phyloP scores from a whole-genome alignment of 176 grass and related monocot species.

The Panicum miliaceum region DNA sequence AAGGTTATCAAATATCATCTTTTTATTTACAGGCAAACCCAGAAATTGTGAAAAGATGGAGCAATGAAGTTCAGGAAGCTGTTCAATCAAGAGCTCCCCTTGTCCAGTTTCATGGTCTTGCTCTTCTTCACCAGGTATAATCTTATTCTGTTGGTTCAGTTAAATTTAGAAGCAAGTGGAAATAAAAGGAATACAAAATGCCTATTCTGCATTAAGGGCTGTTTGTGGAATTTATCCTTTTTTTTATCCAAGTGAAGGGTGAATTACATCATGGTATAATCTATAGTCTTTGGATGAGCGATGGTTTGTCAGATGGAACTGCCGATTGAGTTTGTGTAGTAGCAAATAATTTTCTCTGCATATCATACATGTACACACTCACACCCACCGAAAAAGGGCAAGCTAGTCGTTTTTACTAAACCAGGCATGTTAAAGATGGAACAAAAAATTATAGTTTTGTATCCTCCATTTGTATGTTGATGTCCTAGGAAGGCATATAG shows the following conservation, averaged over 20 bases:
- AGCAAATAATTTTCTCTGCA: constrained; percentile 3
- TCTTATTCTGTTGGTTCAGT: neutral
- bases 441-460: neutral
- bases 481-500: constrained; percentile 20
- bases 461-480: neutral
- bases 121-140: constrained; percentile 91
- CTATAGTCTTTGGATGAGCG: neutral
- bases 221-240: neutral
- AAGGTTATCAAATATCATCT: neutral
- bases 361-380: neutral
- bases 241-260: constrained; percentile 6
- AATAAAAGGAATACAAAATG: constrained; percentile 26
- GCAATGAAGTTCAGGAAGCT: constrained; percentile 98
- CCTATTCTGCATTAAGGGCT: neutral
- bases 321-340: neutral
- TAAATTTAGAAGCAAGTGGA: constrained; percentile 17
- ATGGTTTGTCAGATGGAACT: neutral
- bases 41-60: constrained; percentile 98
- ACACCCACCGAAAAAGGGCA: too few species aligned
- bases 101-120: constrained; percentile 96
- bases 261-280: neutral
- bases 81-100: constrained; percentile 95
- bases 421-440: neutral
- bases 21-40: constrained; percentile 66
- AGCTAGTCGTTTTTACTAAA: neutral